Evolutionary conservation across 2,329 filamentous ascomycete genomes (phyloP), one percentile per base, ranked within the genome.

Genomic region (Xylariaceae sp.): DNA sequence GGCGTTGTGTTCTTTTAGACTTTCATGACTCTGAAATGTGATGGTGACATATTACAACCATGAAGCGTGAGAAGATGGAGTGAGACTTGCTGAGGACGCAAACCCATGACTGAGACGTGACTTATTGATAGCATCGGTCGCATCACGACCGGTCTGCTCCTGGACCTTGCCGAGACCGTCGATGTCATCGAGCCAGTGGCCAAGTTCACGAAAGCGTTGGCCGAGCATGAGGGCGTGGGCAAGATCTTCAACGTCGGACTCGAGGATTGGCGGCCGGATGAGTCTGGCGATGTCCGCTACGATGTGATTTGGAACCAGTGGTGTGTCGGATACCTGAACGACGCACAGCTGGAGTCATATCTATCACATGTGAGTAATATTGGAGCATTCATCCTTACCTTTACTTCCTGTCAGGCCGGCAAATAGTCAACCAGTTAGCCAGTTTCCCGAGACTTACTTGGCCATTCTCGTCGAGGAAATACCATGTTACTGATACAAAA

Each of bases 261-360:
- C 1, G 86, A 95, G 70, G 77, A 80, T 31, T 95, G 89, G 89
- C 55, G 62, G 8, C 75, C 66, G 2, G 74, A 67, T 7, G 64
- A 71, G 6, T 72, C 64, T 0, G 63, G 71, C 1, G 73, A 65
- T n/a, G 64, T 71, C 6, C 68, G 72, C 47, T 96, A 96, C 70
- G 87, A 91, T 67, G 70, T 96, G 45, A 84, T 96, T 57, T 96
- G 89, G 89, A 86, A 82, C 50, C 91, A 96, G 71, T 96, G 91
- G 91, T 96, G 91, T 70, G 71, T 92, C 6, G 87, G 89, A 29
- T 87, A 96, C 69, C 74, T 96, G 52, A 90, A 81, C 0, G 90
- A 96, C 67, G 72, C 71, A 6, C 84, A 95, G 68, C 68, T 96
- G 3, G 75, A 87, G 1, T 73, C 73, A 2, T 95, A 86, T 65